Base-by-base conservation (phyloP, 192 early-diverging fungal genomes). In the Diversispora eburnea region DNA sequence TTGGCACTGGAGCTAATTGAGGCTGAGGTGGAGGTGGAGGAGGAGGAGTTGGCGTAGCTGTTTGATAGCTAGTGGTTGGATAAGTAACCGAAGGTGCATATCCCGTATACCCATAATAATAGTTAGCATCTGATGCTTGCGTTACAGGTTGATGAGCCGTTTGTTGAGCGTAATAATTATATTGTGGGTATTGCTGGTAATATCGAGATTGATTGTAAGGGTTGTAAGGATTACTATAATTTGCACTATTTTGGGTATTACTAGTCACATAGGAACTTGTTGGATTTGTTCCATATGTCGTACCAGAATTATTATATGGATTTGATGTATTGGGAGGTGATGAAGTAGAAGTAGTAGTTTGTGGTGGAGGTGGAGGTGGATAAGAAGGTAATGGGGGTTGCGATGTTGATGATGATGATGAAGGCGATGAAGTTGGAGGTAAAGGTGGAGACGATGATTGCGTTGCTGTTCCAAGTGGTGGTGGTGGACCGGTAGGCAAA, bases 401-500 rank as follows among this genome's bases (percentile, higher is more conserved):
- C 43, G 73, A 66, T 41, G 74, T 47, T 67, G 75, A 67, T 39
- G 75, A 57, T 39, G 75, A 57, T 17, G 60, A 65, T n/a, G 74
- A 57, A n/a, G 74, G 48, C 43, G 63, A 33, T 62, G 71, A 69
- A 12, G 75, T 65, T 46, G 65, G 43, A 54, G 67, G 61, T 55
- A 72, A 67, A 43, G 45, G 66, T 33, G 72, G 66, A 48, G 65
- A 67, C 25, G 64, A 8, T 66, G 79, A 52, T 54, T 49, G 20
- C 20, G 60, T 49, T 72, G 73, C 54, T 61, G 70, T 42, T 12
- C 57, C 48, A 47, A 58, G 47, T 45, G 71, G 65, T 19, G 76
- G 76, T 8, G 77, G 73, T n/a, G 77, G 77, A 1, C 77, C 77
- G 59, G 65, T 42, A 15, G 80, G 80, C 54, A 82, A 56, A 20